Conservation (phyloP, 2,329 filamentous ascomycete species). For the Fusarium duplospermum region DNA sequence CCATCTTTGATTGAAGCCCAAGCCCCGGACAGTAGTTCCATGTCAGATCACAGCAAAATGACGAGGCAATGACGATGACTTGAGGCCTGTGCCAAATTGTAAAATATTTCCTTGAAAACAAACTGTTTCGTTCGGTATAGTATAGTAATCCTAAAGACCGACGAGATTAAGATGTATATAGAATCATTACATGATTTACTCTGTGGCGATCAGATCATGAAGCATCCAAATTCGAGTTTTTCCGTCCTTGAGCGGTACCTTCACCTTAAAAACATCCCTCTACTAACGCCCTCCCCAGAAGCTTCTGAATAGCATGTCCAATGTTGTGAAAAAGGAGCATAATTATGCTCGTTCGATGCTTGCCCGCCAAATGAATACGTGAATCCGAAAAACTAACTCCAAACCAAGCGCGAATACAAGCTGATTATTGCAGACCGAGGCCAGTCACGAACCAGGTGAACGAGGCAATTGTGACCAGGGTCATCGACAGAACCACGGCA, state of each 20-base stretch:
- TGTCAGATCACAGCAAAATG: background rate
- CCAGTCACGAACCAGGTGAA: constrained; percentile 75
- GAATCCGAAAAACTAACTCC: constrained; percentile 29
- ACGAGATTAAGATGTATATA: constrained; percentile 42
- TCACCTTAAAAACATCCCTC: constrained; percentile 23
- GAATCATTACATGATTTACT: constrained; percentile 39
- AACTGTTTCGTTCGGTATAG: constrained; percentile 1
- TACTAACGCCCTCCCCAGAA: constrained; percentile 36
- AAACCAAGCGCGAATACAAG: constrained; percentile 4
- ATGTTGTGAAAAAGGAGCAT: constrained; percentile 17
- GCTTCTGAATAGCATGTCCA: constrained; percentile 28
- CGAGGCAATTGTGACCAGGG: constrained; percentile 66
- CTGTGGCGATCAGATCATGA: constrained; percentile 38
- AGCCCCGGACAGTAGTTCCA: background rate
- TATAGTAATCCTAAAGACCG: constrained; percentile 11
- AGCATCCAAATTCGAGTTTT: constrained; percentile 30
- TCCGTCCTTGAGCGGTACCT: constrained; percentile 21
- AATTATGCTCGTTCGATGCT: constrained; percentile 38
- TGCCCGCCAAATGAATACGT: constrained; percentile 30
- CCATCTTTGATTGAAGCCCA: background rate
- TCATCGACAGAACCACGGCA: constrained; percentile 65
- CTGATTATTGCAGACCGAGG: constrained; percentile 51
- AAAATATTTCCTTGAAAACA: constrained; percentile 9
- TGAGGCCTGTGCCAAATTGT: background rate
- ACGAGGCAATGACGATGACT: background rate